Evolutionary conservation across 2,329 filamentous ascomycete species (phyloP).

Genomic region (Teratosphaeria viscida): DNA sequence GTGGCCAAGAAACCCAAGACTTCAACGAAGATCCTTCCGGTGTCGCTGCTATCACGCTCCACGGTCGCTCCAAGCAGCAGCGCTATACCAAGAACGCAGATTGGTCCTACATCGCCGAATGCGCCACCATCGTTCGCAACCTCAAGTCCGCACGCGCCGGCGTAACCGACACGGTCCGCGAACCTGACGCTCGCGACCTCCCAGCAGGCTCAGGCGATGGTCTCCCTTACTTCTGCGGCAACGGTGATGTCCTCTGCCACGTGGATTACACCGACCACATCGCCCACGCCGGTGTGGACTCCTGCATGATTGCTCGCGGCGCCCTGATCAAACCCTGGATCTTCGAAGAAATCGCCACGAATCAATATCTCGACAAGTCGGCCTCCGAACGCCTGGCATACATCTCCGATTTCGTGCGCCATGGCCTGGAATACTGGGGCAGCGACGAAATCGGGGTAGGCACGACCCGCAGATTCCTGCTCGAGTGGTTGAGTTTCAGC

Average conservation of each 20-base stretch:
- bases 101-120: slow-evolving; percentile 90
- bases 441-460: slow-evolving; percentile 90
- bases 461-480: slow-evolving; percentile 78
- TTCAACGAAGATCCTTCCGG: slow-evolving; percentile 62
- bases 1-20: slow-evolving; percentile 60
- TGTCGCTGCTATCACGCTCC: slow-evolving; percentile 88
- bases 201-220: slow-evolving; percentile 54
- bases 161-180: slow-evolving; percentile 63
- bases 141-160: slow-evolving; percentile 60
- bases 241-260: slow-evolving; percentile 93
- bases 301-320: slow-evolving; percentile 94
- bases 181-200: slow-evolving; percentile 65
- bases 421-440: slow-evolving; percentile 90
- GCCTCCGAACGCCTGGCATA: slow-evolving; percentile 75
- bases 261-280: slow-evolving; percentile 74
- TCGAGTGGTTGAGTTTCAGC: slow-evolving; percentile 92
- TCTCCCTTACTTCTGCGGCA: slow-evolving; percentile 71
- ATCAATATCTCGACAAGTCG: slow-evolving; percentile 93
- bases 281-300: slow-evolving; percentile 68
- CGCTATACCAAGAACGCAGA: slow-evolving; percentile 87
- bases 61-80: slow-evolving; percentile 87
- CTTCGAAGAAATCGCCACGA: slow-evolving; percentile 87
- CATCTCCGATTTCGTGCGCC: slow-evolving; percentile 79
- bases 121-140: slow-evolving; percentile 69
- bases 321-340: slow-evolving; percentile 97